phyloP scores from a whole-genome alignment of 2,329 filamentous ascomycete genomes.

The Xylariaceae sp. region DNA sequence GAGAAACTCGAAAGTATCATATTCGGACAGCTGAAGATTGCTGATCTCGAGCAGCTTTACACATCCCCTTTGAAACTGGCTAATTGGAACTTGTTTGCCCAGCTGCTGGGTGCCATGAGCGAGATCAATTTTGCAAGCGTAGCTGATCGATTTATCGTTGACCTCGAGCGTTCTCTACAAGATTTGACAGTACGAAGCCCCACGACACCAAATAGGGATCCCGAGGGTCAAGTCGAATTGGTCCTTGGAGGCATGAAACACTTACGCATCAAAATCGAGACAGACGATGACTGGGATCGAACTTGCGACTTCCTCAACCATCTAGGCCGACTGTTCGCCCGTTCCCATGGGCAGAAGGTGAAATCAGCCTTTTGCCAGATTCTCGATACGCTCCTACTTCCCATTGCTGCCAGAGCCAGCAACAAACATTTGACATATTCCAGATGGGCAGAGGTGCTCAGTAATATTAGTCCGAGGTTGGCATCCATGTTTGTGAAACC shows the following conservation, averaged over 20 bases:
- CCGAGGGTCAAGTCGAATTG: slow-evolving; percentile 79
- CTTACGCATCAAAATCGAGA: slow-evolving; percentile 69
- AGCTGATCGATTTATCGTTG: slow-evolving; percentile 72
- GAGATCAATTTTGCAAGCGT: slow-evolving; percentile 85
- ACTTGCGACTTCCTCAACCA: slow-evolving; percentile 86
- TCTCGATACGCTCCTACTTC: slow-evolving; percentile 79
- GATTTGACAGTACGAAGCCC: slow-evolving; percentile 70
- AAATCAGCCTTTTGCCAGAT: slow-evolving; percentile 95
- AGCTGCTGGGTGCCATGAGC: slow-evolving; percentile 94
- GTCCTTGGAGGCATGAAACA: slow-evolving; percentile 91
- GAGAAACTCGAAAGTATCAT: slow-evolving; percentile 93
- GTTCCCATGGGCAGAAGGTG: slow-evolving; percentile 80
- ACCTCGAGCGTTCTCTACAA: slow-evolving; percentile 73
- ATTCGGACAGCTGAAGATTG: slow-evolving; percentile 87
- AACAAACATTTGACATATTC: slow-evolving; percentile 71
- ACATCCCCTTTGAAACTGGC: slow-evolving; percentile 80
- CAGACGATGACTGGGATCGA: slow-evolving; percentile 73
- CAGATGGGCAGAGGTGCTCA: slow-evolving; percentile 83
- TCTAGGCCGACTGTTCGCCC: slow-evolving; percentile 76
- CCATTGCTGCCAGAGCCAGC: slow-evolving; percentile 76
- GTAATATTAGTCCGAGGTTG: slow-evolving; percentile 72
- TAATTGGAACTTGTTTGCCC: slow-evolving; percentile 93
- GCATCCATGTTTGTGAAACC: slow-evolving; percentile 86
- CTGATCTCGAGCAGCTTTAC: slow-evolving; percentile 75
- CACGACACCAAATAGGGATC: slow-evolving; percentile 54